phyloP scores from a whole-genome alignment of 1,284 basidiomycete species.

The Apiotrichum brassicae region DNA sequence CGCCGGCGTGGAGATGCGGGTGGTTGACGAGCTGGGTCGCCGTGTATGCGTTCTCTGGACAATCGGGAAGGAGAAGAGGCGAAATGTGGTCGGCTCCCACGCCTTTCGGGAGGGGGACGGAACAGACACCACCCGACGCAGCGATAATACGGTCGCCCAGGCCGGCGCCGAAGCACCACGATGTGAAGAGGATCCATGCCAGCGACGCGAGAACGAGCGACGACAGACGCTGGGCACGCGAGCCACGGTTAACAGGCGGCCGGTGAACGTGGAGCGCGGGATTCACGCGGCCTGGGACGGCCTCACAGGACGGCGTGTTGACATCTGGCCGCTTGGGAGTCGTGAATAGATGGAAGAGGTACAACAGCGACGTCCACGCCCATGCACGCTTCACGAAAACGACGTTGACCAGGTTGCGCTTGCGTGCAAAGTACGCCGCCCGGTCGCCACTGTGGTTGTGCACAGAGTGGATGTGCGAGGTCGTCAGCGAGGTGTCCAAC shows the following conservation, averaged over 20 bases:
- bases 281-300: slow-evolving; percentile 1
- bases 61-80: slow-evolving; percentile 7
- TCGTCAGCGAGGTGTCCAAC: slow-evolving; percentile 51
- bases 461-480: slow-evolving; percentile 48
- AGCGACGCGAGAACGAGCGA: slow-evolving; percentile 62
- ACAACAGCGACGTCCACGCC: slow-evolving; percentile 77
- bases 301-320: background rate
- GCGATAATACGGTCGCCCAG: slow-evolving; percentile 68
- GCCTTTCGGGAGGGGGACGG: slow-evolving; percentile 55
- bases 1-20: background rate
- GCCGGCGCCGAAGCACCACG: slow-evolving; percentile 88
- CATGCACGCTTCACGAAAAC: slow-evolving; percentile 86
- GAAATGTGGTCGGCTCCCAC: slow-evolving; percentile 11
- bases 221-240: slow-evolving; percentile 50
- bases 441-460: slow-evolving; percentile 42
- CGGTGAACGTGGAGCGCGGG: slow-evolving; percentile 50
- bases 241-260: slow-evolving; percentile 42
- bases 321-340: slow-evolving; percentile 8
- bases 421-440: slow-evolving; percentile 67
- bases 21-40: slow-evolving; percentile 36
- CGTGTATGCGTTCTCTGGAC: background rate
- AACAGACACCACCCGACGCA: slow-evolving; percentile 75
- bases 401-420: slow-evolving; percentile 74
- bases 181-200: slow-evolving; percentile 69
- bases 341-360: slow-evolving; percentile 49